Base-by-base conservation (phyloP, 139 green algal genomes). In the Yamagishiella unicocca region DNA sequence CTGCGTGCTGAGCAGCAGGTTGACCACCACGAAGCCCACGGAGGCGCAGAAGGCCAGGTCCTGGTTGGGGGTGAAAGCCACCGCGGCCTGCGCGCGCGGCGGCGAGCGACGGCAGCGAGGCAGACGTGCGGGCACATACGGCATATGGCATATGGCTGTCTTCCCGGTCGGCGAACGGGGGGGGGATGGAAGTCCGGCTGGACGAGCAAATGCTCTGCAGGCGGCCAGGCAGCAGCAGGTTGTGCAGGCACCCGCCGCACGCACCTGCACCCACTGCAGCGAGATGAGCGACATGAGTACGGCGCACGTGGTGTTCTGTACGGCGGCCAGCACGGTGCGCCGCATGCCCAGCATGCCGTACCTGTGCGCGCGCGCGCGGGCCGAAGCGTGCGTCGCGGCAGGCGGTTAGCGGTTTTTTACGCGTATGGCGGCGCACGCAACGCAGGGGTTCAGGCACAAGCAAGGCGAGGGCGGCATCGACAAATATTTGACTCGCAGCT, bases 291-390 rank as follows among this genome's bases (percentile, higher is more conserved):
- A 73, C 38, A 90, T 88, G 3, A 92, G 77, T 19, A 82, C 53
- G 19, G 55, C 42, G 25, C 87, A 82, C 17, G 79, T 50, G 24
- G 85, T 70, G 78, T 73, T 82, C 82, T 90, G 86, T 40, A 43
- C 64, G 37, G 82, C 81, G 35, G 62, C 45, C 33, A 73, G 24
- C 38, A 75, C 67, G 9, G 70, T 73, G 27, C 86, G 71, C 0
- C 89, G 89, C 79, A 93, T 82, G 21, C 92, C 92, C 2, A 85
- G 78, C 89, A 95, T 90, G 53, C 92, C 92, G 64, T 95, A 95
- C 35, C 85, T 90, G 70, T 64, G 22, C 14, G 19, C 14, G 50
- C 12, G 50, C 14, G 50, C 12, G 50, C 14, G 50, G 50, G 50
- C 50, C 12, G 14, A 58, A 58, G 50, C 50, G 17, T 58, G 50